Conservation (phyloP, 2,329 filamentous ascomycete species). For the Alternaria metachromatica region DNA sequence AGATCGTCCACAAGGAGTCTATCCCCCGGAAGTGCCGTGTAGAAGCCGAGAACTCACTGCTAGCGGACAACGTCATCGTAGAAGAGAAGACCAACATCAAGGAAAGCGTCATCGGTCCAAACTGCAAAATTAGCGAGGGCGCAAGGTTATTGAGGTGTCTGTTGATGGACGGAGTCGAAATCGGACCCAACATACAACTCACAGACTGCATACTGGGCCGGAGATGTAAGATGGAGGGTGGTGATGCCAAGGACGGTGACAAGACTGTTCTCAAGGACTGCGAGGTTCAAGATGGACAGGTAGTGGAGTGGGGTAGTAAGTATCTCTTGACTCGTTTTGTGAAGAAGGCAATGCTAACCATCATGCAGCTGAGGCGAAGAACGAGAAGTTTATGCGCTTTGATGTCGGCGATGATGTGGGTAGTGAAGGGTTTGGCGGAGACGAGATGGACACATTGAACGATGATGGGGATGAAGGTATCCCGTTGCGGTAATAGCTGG, state of each 20-base stretch:
- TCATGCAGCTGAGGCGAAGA: constrained; percentile 60
- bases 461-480: constrained; percentile 16
- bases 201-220: constrained; percentile 87
- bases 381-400: constrained; percentile 67
- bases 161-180: constrained; percentile 87
- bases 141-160: constrained; percentile 86
- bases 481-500: neutral
- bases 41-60: constrained; percentile 78
- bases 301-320: constrained; percentile 76
- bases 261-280: constrained; percentile 77
- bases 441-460: constrained; percentile 13
- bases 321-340: neutral
- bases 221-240: constrained; percentile 81
- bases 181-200: constrained; percentile 83
- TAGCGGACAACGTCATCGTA: constrained; percentile 87
- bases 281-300: constrained; percentile 85
- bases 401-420: constrained; percentile 48
- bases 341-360: neutral
- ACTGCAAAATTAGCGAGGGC: constrained; percentile 85
- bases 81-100: constrained; percentile 93
- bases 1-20: constrained; percentile 82
- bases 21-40: constrained; percentile 83
- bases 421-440: constrained; percentile 37
- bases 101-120: constrained; percentile 85
- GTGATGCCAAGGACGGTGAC: constrained; percentile 58